Conservation (phyloP, 352 stramenopile genomes). For the Pythium rhizo-oryzae region DNA sequence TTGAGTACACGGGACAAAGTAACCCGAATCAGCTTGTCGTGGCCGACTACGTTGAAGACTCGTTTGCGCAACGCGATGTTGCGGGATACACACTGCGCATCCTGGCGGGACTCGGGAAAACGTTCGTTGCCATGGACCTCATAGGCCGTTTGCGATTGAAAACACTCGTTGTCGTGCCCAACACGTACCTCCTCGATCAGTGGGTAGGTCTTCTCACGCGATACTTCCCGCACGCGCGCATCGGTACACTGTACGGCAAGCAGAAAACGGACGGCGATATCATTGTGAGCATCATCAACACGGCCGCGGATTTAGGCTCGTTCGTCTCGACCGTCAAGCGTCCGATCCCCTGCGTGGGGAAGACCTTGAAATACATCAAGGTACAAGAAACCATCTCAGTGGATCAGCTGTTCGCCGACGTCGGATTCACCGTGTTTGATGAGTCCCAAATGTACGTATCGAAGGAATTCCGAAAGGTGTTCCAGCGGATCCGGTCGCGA, state of each 20-base stretch:
- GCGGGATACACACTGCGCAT: too few relatives aligned
- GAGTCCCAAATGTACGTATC: constrained; percentile 3
- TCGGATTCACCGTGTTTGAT: neutral
- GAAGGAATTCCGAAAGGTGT: neutral
- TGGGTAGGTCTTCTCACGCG: neutral
- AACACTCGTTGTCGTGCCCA: neutral
- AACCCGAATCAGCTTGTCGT: neutral
- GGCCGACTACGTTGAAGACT: neutral
- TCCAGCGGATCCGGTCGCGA: neutral
- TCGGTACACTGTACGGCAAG: constrained; percentile 3
- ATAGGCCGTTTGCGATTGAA: neutral
- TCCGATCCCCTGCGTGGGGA: neutral
- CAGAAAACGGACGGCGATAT: constrained; percentile 1
- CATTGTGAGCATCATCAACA: constrained; percentile 2
- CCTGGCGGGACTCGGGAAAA: too few relatives aligned
- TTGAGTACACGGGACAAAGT: neutral
- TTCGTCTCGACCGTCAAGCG: neutral
- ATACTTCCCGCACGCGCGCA: neutral
- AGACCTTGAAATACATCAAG: neutral
- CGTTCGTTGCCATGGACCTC: neutral
- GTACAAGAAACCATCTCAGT: neutral
- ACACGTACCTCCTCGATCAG: constrained; percentile 2
- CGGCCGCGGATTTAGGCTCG: neutral
- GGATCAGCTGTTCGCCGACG: neutral
- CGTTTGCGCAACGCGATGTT: neutral